These are phyloP conservation scores for Saksenaea vasiformis DNA, from an alignment of 371 early-diverging fungal species.

Conservation along the genomic window DNA sequence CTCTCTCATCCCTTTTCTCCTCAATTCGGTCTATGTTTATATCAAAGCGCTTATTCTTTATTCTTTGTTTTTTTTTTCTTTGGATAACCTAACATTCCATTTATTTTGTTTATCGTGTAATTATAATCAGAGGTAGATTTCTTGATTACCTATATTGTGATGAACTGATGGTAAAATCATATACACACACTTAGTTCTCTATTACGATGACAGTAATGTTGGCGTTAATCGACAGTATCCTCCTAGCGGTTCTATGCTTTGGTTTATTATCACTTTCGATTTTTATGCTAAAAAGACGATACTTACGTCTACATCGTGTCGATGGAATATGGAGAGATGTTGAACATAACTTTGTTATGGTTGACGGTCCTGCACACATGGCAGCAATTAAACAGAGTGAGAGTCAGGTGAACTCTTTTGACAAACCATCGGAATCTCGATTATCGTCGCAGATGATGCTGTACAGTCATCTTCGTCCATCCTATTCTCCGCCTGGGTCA, in stretches of 20 bases:
- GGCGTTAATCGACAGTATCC: not conserved
- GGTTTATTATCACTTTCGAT: not conserved
- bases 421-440: not conserved
- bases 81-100: not conserved
- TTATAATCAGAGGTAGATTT: not conserved
- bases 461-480: not conserved
- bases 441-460: not conserved
- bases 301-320: not conserved
- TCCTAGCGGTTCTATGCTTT: not conserved
- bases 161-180: not conserved
- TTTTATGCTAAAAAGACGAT: not conserved
- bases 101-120: not conserved
- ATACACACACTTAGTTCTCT: not conserved
- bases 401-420: not conserved
- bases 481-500: not conserved
- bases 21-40: not conserved
- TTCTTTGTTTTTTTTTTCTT: not conserved
- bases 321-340: slow-evolving; percentile 8
- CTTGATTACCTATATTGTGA: not conserved
- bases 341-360: slow-evolving; percentile 25
- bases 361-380: slow-evolving; percentile 30
- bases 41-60: not conserved
- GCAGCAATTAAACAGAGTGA: slow-evolving; percentile 21
- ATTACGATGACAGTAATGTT: not conserved
- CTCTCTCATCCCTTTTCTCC: slow-evolving; percentile 1